phyloP scores from a whole-genome alignment of 129 eudicot genomes.

The Heracleum sosnowskyi region DNA sequence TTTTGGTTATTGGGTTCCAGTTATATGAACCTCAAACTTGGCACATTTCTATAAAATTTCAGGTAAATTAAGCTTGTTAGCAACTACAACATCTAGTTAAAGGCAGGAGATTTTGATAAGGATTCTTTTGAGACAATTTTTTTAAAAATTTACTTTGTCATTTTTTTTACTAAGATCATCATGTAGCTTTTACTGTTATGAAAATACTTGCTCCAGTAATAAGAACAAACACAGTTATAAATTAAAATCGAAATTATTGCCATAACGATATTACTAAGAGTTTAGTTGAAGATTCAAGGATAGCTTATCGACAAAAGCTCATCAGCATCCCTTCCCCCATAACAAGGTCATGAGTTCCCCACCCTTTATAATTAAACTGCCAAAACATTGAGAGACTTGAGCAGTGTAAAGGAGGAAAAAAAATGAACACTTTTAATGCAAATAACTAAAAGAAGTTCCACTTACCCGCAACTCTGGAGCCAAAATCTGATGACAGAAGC shows the following conservation, averaged over 20 bases:
- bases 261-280: background rate
- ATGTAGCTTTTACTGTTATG: background rate
- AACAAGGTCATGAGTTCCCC: background rate
- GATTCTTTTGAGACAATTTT: background rate
- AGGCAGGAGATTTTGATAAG: background rate
- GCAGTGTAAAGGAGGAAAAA: background rate
- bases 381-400: background rate
- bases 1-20: background rate
- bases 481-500: slow-evolving; percentile 29
- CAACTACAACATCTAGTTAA: background rate
- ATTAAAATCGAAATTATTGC: background rate
- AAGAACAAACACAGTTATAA: background rate
- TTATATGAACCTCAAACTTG: background rate
- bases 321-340: background rate
- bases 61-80: background rate
- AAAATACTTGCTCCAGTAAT: background rate
- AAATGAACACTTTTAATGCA: background rate
- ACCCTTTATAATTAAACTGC: background rate
- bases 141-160: background rate
- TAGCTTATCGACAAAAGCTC: background rate
- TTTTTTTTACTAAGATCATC: background rate
- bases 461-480: slow-evolving; percentile 47
- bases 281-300: background rate
- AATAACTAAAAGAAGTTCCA: background rate
- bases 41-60: too few relatives aligned